A percentile compares a stretch with the other conserved stretches of the same genome.
These are phyloP conservation scores for Rhododendron ovatum DNA, from an alignment of 148 eudicot genomes.

Conservation along the genomic window DNA sequence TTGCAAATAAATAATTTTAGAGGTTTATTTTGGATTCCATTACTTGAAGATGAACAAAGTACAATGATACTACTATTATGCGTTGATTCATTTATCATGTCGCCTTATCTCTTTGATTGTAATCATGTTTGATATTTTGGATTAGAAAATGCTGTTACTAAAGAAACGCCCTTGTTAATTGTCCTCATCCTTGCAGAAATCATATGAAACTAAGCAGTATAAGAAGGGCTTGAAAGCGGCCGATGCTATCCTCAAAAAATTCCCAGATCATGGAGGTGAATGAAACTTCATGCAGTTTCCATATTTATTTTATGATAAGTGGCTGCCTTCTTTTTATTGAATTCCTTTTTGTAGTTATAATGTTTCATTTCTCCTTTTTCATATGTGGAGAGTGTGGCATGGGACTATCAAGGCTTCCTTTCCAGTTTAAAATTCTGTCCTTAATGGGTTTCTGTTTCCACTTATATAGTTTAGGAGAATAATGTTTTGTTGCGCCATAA, in stretches of 20 bases:
- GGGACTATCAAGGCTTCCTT: background rate
- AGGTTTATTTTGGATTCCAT: background rate
- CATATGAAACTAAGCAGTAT: constrained; percentile 94
- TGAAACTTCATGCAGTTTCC: constrained; percentile 3
- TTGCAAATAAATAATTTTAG: background rate
- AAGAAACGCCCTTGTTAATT: background rate
- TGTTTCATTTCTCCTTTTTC: background rate
- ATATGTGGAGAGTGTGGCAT: background rate
- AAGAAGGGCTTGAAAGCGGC: constrained; percentile 99
- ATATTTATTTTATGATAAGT: background rate
- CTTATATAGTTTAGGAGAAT: background rate
- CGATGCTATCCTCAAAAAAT: constrained; percentile 88
- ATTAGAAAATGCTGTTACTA: background rate
- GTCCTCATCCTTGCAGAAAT: constrained; percentile 52
- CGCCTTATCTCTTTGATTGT: background rate
- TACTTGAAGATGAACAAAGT: background rate
- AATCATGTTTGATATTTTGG: background rate
- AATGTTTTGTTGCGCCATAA: background rate
- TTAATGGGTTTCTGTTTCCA: background rate
- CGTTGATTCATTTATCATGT: background rate
- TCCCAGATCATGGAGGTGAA: constrained; percentile 97
- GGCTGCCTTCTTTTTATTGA: background rate
- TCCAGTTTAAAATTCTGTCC: background rate
- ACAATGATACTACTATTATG: background rate
- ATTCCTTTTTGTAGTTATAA: background rate